Evolutionary conservation across 768 basidiomycete species (phyloP).

Genomic region (Boletus tomentosulus): DNA sequence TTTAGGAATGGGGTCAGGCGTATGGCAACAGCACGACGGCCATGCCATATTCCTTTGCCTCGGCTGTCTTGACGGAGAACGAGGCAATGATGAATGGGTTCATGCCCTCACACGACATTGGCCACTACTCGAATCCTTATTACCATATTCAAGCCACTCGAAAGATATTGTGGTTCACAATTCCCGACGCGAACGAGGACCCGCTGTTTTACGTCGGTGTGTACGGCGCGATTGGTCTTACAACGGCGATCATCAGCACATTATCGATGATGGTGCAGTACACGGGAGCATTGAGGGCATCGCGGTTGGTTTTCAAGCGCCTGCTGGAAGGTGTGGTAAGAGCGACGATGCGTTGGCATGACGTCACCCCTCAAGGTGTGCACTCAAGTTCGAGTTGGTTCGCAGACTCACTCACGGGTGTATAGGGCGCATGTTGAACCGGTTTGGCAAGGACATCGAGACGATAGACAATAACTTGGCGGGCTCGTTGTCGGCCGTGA

Average conservation of each 20-base stretch:
- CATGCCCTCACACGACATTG: conserved; percentile 16
- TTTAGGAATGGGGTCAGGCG: conserved; percentile 29
- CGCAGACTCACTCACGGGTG: not conserved
- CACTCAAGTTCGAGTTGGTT: not conserved
- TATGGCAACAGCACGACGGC: conserved; percentile 11
- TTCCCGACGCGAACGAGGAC: conserved; percentile 51
- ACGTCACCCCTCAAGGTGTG: conserved; percentile 74
- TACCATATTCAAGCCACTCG: conserved; percentile 14
- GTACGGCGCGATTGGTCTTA: conserved; percentile 58
- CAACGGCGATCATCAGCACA: conserved; percentile 44
- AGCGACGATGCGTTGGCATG: conserved; percentile 83
- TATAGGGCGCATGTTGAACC: conserved; percentile 77
- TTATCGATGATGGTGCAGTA: conserved; percentile 50
- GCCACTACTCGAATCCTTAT: conserved; percentile 14
- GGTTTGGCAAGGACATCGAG: conserved; percentile 85
- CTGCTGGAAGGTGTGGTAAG: conserved; percentile 67
- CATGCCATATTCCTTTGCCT: conserved; percentile 16
- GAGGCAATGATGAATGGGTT: conserved; percentile 26
- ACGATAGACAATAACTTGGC: conserved; percentile 77
- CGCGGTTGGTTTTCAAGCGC: conserved; percentile 38
- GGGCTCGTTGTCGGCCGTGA: conserved; percentile 67
- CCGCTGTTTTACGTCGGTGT: conserved; percentile 71
- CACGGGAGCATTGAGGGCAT: conserved; percentile 44
- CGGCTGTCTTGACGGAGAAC: conserved; percentile 24
- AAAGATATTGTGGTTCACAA: conserved; percentile 13